These are phyloP conservation scores for Suhomyces bolitotheri DNA, from an alignment of 1,139 yeast genomes.

Conservation along the genomic window DNA sequence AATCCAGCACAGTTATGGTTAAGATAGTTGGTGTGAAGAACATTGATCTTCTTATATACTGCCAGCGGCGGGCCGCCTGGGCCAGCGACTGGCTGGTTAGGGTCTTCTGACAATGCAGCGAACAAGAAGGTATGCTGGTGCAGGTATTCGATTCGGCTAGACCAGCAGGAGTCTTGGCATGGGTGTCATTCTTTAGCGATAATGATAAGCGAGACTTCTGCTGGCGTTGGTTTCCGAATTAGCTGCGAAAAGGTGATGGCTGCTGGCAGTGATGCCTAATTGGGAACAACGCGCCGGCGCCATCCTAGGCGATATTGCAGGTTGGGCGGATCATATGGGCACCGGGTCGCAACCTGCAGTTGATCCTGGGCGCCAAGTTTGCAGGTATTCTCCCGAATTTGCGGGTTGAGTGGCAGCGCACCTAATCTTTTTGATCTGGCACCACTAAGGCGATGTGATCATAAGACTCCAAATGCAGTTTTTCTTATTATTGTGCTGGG, in stretches of 20 bases:
- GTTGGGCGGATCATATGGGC: too few species aligned
- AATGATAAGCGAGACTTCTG: not conserved
- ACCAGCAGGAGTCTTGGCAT: not conserved
- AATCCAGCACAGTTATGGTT: not conserved
- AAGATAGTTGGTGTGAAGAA: not conserved
- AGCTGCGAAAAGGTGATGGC: constrained; percentile 11
- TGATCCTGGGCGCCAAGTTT: too few species aligned
- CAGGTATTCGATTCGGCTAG: not conserved
- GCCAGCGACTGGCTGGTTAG: too few species aligned
- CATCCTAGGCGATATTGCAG: too few species aligned
- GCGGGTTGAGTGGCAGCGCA: too few species aligned
- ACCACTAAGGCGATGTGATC: too few species aligned
- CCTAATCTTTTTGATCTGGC: too few species aligned
- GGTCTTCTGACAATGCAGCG: too few species aligned
- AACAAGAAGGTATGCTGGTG: too few species aligned
- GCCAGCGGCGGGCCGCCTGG: not conserved
- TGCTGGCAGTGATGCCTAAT: constrained; percentile 10
- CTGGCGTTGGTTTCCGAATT: constrained; percentile 3
- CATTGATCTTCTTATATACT: constrained; percentile 7
- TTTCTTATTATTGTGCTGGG: not conserved
- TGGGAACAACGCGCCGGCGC: constrained; percentile 2
- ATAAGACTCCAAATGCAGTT: too few species aligned
- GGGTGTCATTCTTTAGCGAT: not conserved
- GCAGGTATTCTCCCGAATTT: too few species aligned
- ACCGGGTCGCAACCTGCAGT: too few species aligned